Percentiles rank a stretch among this genome's conserved stretches.
Conservation (phyloP, 2,329 filamentous ascomycete species). For the Magnaporthiopsis poae region DNA sequence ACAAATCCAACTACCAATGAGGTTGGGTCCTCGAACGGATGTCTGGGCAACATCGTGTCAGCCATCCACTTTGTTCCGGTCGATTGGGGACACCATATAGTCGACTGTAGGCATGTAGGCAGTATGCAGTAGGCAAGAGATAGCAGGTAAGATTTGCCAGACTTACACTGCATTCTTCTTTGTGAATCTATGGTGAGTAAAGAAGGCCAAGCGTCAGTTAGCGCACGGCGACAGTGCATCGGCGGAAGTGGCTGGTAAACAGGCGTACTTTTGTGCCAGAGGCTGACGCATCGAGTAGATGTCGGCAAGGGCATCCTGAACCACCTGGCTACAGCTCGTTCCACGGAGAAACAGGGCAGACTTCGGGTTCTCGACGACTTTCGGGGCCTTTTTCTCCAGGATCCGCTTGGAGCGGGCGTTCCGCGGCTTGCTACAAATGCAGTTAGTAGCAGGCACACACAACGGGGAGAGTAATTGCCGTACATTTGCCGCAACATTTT, state of each 20-base stretch:
- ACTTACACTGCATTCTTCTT: conserved; percentile 69
- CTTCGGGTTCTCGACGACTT: conserved; percentile 81
- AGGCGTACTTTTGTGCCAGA: conserved; percentile 46
- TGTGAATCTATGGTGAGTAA: conserved; percentile 55
- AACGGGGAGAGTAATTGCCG: neutral
- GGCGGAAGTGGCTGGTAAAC: neutral
- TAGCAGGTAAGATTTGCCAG: neutral
- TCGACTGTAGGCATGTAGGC: neutral
- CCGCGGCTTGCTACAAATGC: conserved; percentile 42
- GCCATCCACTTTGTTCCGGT: neutral
- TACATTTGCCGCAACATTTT: conserved; percentile 16
- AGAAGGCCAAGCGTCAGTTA: neutral
- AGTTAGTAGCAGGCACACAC: neutral
- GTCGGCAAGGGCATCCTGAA: conserved; percentile 76
- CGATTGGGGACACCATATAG: conserved; percentile 31
- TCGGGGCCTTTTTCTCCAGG: conserved; percentile 85
- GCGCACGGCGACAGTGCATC: neutral
- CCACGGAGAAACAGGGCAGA: conserved; percentile 81
- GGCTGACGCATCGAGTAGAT: conserved; percentile 77
- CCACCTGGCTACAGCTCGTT: conserved; percentile 70
- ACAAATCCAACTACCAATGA: conserved; percentile 11
- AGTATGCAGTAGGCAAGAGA: neutral
- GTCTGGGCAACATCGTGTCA: conserved; percentile 22
- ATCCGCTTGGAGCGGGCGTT: conserved; percentile 87
- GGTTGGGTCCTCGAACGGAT: conserved; percentile 73